Conservation (phyloP, 495 filamentous ascomycete species). For the Pyrenopolyporus hunteri region DNA sequence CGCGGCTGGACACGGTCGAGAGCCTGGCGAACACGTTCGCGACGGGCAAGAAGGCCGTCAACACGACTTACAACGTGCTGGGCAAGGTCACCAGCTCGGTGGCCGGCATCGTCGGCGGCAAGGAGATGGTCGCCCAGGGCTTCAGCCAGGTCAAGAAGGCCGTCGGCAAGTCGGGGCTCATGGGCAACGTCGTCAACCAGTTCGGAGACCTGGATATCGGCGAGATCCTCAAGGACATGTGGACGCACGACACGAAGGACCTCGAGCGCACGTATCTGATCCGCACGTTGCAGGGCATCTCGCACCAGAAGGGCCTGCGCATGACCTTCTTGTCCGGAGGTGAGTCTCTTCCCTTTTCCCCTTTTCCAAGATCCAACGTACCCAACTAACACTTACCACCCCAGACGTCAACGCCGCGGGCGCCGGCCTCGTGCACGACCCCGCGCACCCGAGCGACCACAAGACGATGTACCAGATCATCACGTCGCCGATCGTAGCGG, state of each 20-base stretch:
- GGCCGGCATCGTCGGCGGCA: conserved; percentile 92
- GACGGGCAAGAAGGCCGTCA: conserved; percentile 96
- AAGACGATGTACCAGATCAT: conserved; percentile 99
- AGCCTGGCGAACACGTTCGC: conserved; percentile 85
- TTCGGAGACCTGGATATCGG: conserved; percentile 97
- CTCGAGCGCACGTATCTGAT: conserved; percentile 96
- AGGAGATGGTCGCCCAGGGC: conserved; percentile 85
- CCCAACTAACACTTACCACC: conserved; percentile 1
- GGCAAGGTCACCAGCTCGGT: conserved; percentile 94
- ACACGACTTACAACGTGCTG: conserved; percentile 90
- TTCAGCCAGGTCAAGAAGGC: conserved; percentile 95
- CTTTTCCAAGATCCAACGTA: background rate
- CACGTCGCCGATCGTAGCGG: conserved; percentile 87
- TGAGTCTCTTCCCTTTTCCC: conserved; percentile 42
- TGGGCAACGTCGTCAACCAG: conserved; percentile 91
- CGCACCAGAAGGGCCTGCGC: conserved; percentile 88
- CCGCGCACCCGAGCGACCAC: conserved; percentile 85
- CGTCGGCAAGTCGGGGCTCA: conserved; percentile 90
- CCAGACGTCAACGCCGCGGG: conserved; percentile 86
- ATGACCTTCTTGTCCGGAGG: conserved; percentile 95
- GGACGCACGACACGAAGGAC: conserved; percentile 98
- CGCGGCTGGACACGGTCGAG: conserved; percentile 88
- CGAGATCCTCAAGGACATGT: conserved; percentile 93
- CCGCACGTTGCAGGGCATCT: conserved; percentile 90
- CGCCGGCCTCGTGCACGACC: conserved; percentile 94